A percentile compares a stretch with the other conserved stretches of the same genome.
phyloP scores from a whole-genome alignment of 176 grass and related monocot genomes.

The Oryza brachyantha region DNA sequence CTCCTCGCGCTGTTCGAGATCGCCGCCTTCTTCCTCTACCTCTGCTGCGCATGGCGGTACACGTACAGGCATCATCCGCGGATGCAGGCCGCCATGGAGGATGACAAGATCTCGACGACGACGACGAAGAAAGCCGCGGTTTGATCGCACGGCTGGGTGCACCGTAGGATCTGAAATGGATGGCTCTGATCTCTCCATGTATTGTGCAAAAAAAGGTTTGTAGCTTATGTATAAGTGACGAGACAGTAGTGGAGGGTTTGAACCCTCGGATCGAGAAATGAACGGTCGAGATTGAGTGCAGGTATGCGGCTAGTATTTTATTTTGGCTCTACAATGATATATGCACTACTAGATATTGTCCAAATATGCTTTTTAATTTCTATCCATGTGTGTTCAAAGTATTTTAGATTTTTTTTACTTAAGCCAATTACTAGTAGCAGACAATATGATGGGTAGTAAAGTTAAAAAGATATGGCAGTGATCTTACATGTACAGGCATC shows the following conservation, averaged over 20 bases:
- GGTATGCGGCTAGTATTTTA: no score
- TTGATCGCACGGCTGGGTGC: no score
- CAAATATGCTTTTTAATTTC: no score
- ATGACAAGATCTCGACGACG: not conserved
- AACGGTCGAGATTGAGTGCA: not conserved
- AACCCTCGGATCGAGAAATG: not conserved
- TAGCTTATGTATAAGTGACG: no score
- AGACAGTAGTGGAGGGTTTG: not conserved
- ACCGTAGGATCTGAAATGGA: not conserved
- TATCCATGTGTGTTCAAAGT: no score
- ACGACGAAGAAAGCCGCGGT: not conserved
- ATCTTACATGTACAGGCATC: no score
- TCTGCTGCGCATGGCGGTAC: conserved; percentile 46
- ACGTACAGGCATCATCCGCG: conserved; percentile 42
- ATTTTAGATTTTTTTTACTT: no score
- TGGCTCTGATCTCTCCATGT: not conserved
- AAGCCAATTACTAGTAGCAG: no score
- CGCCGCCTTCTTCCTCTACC: conserved; percentile 39
- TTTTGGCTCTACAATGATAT: no score
- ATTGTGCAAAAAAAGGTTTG: not conserved
- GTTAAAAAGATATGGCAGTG: no score
- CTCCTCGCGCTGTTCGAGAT: conserved; percentile 41
- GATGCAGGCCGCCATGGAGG: not conserved
- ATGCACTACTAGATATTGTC: no score
- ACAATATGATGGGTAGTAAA: no score